Percentiles rank a stretch among this genome's conserved stretches.
phyloP scores from a whole-genome alignment of 208 protist species.

The Porcisia deanei region DNA sequence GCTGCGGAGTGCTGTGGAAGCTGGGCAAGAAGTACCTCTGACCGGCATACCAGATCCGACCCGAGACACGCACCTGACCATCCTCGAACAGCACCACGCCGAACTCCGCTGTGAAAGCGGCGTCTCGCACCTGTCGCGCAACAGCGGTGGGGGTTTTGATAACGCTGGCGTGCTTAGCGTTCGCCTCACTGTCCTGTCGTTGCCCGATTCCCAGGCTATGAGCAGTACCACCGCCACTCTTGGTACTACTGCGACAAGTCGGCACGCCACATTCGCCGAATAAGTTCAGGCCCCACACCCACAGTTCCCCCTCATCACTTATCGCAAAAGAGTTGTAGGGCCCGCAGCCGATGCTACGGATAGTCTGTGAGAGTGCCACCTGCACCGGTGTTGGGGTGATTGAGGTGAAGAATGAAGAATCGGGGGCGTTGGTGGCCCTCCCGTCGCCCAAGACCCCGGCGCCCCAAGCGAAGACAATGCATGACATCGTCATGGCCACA shows the following conservation, averaged over 20 bases:
- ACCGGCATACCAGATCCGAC: conserved; percentile 34
- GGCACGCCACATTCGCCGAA: conserved; percentile 54
- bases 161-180: conserved; percentile 1
- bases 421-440: not conserved
- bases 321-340: conserved; percentile 71
- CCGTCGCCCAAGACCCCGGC: conserved; percentile 49
- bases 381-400: conserved; percentile 36
- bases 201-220: not conserved
- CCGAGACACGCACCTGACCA: conserved; percentile 45
- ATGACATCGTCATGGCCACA: conserved; percentile 51
- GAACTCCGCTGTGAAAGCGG: conserved; percentile 49
- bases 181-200: not conserved
- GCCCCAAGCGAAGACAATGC: conserved; percentile 75
- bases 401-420: not conserved
- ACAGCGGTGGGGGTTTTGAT: conserved; percentile 42
- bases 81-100: conserved; percentile 52
- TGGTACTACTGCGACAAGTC: not conserved
- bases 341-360: conserved; percentile 69
- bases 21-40: conserved; percentile 27
- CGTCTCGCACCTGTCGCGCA: conserved; percentile 52
- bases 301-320: conserved; percentile 58
- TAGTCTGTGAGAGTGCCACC: conserved; percentile 47
- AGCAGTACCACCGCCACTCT: not conserved
- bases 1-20: conserved; percentile 42
- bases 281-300: conserved; percentile 73